Evolutionary conservation across 106 monocot genomes (phyloP).

Genomic region (Dendrobium chrysotoxum): DNA sequence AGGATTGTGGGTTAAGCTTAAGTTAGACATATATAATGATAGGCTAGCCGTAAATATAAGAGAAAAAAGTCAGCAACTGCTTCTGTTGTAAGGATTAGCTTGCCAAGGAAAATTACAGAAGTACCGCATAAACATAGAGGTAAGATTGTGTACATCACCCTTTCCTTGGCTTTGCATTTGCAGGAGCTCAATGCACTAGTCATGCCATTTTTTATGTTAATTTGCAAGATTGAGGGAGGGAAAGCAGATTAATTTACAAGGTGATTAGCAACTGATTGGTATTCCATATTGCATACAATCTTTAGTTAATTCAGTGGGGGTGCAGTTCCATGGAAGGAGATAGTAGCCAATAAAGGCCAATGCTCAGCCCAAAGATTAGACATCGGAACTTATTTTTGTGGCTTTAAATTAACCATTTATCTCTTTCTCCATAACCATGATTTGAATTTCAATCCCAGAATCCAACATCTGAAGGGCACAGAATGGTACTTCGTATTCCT

Average conservation of each 20-base stretch:
- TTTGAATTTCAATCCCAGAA: no score
- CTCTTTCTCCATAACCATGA: no score
- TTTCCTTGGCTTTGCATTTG: not conserved
- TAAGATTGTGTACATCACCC: not conserved
- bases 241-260: not conserved
- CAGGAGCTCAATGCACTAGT: not conserved
- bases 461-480: no score
- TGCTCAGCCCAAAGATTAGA: not conserved
- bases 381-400: not conserved
- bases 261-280: not conserved
- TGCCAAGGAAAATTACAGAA: not conserved
- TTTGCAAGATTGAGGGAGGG: not conserved
- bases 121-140: not conserved
- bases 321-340: not conserved
- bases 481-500: no score
- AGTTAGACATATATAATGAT: no score
- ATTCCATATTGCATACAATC: not conserved
- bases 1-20: no score
- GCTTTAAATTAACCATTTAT: no score
- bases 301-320: not conserved
- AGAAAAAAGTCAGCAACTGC: no score
- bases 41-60: no score
- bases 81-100: no score
- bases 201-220: not conserved
- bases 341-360: not conserved